Evolutionary conservation across 306 rosid species (phyloP), one percentile per base, ranked within the genome.

Genomic region (Corylus heterophylla): DNA sequence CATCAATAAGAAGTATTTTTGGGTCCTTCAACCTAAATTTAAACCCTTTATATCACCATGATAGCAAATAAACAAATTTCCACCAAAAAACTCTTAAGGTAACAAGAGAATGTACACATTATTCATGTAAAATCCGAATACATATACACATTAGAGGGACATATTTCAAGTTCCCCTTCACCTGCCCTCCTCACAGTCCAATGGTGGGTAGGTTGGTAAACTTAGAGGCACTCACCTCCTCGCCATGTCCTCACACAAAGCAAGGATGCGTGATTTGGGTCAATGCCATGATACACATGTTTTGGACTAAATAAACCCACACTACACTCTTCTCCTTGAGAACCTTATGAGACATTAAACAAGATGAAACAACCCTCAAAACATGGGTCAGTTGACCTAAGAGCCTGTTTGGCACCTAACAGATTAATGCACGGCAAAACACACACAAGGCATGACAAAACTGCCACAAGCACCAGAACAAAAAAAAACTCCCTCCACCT

Each of bases 1-100:
- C 5, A 71, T 10, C 80, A 35, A 76, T 49, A 54, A 75, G 61
- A 75, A 82, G 14, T 49, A 44, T 51, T 31, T 52, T 55, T 72
- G 74, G 59, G 44, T 79, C 76, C 56, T 75, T 12, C 63, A 39
- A 12, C 12, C 49, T 49, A 37, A 73, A 31, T 37, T 50, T 73
- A 56, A 25, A 74, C 37, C 3, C 54, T 52, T 44, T 17, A 64
- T 50, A 29, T 44, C 25, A 9, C 11, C 13, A 20, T 7, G 17
- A 67, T 22, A 29, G 10, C 27, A 22, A 70, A 56, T n/a, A 25
- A 2, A 10, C 45, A 4, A 63, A 70, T 80, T 62, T 63, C n/a
- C 69, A 47, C n/a, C 35, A 27, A 55, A 42, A 44, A 12, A 5
- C 42, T 9, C 20, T 31, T 35, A 48, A 18, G 29, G 48, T 68